These are phyloP conservation scores for Pseudogymnoascus pannorum DNA, from an alignment of 2,329 filamentous ascomycete genomes.

Conservation along the genomic window DNA sequence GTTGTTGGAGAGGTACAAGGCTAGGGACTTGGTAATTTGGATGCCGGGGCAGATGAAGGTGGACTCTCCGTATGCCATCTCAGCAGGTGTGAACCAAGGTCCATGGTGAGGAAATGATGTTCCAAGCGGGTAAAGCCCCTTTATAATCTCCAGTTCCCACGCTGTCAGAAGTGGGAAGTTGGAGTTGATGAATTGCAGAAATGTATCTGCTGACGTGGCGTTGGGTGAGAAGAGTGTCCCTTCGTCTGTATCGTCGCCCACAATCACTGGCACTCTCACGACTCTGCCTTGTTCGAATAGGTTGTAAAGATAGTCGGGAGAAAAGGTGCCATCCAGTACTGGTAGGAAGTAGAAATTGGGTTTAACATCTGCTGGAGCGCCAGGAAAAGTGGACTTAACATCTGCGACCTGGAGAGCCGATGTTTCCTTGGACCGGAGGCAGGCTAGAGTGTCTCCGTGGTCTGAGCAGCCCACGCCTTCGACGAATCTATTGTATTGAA, in stretches of 20 bases:
- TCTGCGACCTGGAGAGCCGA: slow-evolving; percentile 32
- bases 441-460: slow-evolving; percentile 27
- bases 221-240: slow-evolving; percentile 49
- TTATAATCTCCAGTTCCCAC: slow-evolving; percentile 25
- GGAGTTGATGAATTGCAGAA: slow-evolving; percentile 30
- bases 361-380: slow-evolving; percentile 23
- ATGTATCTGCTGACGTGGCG: slow-evolving; percentile 27
- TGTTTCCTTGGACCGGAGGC: slow-evolving; percentile 31
- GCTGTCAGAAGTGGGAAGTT: slow-evolving; percentile 32
- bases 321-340: slow-evolving; percentile 35
- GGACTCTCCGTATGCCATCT: slow-evolving; percentile 38
- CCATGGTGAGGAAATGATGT: slow-evolving; percentile 26
- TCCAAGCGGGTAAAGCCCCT: slow-evolving; percentile 26
- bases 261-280: slow-evolving; percentile 34
- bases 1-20: slow-evolving; percentile 27
- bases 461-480: slow-evolving; percentile 28
- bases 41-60: slow-evolving; percentile 42
- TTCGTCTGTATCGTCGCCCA: slow-evolving; percentile 43
- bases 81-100: slow-evolving; percentile 33
- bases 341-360: slow-evolving; percentile 37
- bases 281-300: slow-evolving; percentile 32
- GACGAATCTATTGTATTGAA: slow-evolving; percentile 33
- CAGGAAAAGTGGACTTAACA: slow-evolving; percentile 32
- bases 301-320: slow-evolving; percentile 33
- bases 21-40: slow-evolving; percentile 31